phyloP scores from a whole-genome alignment of 768 basidiomycete species.

The Sistotremastrum suecicum region DNA sequence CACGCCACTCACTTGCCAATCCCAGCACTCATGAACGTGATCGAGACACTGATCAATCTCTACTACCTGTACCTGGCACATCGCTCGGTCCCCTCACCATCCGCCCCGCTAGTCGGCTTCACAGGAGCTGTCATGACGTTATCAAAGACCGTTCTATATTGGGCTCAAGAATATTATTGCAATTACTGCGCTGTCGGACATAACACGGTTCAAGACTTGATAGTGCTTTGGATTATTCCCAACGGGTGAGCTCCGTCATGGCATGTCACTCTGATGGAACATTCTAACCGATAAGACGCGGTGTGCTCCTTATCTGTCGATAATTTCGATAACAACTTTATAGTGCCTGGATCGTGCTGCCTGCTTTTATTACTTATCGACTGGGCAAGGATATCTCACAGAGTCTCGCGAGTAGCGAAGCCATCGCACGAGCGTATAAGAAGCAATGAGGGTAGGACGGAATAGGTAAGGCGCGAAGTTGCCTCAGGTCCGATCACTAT shows the following conservation, averaged over 20 bases:
- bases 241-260: constrained; percentile 44
- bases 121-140: constrained; percentile 63
- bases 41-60: constrained; percentile 67
- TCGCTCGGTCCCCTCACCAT: constrained; percentile 34
- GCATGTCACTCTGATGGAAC: constrained; percentile 3
- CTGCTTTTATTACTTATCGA: constrained; percentile 39
- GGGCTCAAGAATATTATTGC: constrained; percentile 68
- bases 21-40: constrained; percentile 60
- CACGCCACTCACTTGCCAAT: not conserved
- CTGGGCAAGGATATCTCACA: constrained; percentile 47
- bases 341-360: constrained; percentile 53
- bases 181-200: constrained; percentile 62
- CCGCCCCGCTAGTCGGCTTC: constrained; percentile 66
- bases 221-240: constrained; percentile 59
- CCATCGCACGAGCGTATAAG: too few species aligned
- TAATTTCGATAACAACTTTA: constrained; percentile 3
- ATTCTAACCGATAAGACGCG: not conserved
- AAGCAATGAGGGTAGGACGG: too few species aligned
- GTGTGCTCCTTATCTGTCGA: constrained; percentile 3
- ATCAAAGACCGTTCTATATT: constrained; percentile 77
- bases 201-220: constrained; percentile 36
- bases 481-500: too few species aligned
- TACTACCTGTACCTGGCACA: constrained; percentile 66
- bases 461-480: too few species aligned
- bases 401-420: too few species aligned